Evolutionary conservation across 2,329 filamentous ascomycete species (phyloP), one percentile per base, ranked within the genome.

Genomic region (Nigrospora osmanthi): DNA sequence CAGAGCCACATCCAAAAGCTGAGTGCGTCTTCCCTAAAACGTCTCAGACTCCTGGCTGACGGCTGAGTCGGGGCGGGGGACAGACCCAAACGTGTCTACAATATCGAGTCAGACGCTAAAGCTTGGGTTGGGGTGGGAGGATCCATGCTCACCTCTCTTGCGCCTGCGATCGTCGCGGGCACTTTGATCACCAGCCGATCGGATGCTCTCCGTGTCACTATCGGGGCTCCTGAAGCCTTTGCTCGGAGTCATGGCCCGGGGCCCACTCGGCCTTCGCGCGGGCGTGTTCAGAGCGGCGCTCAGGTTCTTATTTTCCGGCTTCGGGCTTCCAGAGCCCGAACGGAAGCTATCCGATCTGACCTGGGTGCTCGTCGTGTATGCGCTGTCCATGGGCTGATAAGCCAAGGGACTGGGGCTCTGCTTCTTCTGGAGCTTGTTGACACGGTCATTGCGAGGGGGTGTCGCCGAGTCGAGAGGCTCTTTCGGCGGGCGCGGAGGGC

Each of bases 401-500:
- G 72, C 72, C n/a, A 75, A 60, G 0, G 78, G 77, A 58, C 75
- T 79, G 38, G 64, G 64, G 23, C 23, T 28, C 11, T 55, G 47
- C 40, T 58, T 54, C 57, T 78, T 78, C 48, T 70, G 68, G 40
- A 79, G 59, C 58, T 75, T 75, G 42, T 68, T 73, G 37, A 75
- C 59, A 15, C 74, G 71, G 44, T 62, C 65, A 34, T 68, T 63
- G 49, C 71, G 70, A 9, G 70, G 67, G 11, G 76, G 71, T 2
- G 72, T 71, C 28, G 69, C 62, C 5, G 52, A 58, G 6, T 74
- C 75, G 0, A 83, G 60, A 0, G 78, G 75, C 62, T 83, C 80
- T 65, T 84, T 84, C 6, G 80, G 80, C 33, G 80, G 80, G 4
- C 77, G 71, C 1, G 77, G 75, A 2, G 79, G 80, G 2, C 65